Percentiles rank a stretch among this genome's conserved stretches.
Conservation (phyloP, 225 moss, liverwort and hornwort species). For the Marchantia polymorpha region DNA sequence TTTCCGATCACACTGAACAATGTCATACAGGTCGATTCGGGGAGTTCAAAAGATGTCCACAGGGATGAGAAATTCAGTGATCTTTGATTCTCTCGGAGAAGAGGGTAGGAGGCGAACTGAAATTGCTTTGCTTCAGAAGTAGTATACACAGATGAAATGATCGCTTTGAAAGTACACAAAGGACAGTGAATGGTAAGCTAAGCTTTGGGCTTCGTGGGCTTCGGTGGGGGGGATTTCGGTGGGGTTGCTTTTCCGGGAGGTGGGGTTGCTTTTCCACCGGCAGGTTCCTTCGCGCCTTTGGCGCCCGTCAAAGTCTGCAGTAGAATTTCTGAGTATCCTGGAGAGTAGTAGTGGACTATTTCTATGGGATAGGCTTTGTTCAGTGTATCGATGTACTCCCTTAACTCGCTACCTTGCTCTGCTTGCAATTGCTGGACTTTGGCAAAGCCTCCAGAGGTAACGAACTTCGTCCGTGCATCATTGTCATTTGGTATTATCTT, state of each 20-base stretch:
- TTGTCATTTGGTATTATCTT: constrained; percentile 65
- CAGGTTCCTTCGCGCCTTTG: constrained; percentile 33
- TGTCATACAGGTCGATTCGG: too few relatives aligned
- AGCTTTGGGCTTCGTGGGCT: constrained; percentile 37
- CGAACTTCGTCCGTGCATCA: constrained; percentile 82
- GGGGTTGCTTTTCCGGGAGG: constrained; percentile 10
- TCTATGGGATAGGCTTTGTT: constrained; percentile 75
- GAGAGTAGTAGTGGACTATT: constrained; percentile 76
- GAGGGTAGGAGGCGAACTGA: background rate
- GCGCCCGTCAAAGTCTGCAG: constrained; percentile 60
- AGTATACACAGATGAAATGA: constrained; percentile 17
- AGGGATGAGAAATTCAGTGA: too few relatives aligned
- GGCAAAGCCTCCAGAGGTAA: constrained; percentile 81
- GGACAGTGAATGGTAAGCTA: constrained; percentile 9
- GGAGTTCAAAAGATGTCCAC: too few relatives aligned
- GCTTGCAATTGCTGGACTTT: constrained; percentile 69
- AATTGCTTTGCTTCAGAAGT: constrained; percentile 4
- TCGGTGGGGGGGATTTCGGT: constrained; percentile 33
- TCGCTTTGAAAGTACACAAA: constrained; percentile 23
- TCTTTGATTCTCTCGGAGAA: too few relatives aligned
- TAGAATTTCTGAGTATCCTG: constrained; percentile 73
- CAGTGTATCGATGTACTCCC: constrained; percentile 61
- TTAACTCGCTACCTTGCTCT: constrained; percentile 43
- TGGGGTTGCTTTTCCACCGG: constrained; percentile 27
- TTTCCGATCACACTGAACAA: too few relatives aligned